Evolutionary conservation across 805 yeast species (phyloP).

Genomic region (Sungouiella thailandica): DNA sequence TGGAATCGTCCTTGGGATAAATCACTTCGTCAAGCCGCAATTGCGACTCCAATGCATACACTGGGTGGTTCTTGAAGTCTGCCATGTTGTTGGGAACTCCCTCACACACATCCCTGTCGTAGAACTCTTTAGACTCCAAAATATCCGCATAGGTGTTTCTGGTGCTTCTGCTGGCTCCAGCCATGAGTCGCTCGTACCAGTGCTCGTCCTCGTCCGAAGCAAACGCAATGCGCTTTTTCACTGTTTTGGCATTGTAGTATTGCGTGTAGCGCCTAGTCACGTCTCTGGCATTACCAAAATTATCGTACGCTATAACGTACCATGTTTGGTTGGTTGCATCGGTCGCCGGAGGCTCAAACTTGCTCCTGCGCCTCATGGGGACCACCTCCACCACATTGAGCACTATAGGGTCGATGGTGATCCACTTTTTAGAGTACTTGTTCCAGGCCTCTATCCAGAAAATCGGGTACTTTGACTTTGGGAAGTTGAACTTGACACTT

Average conservation of each 20-base stretch:
- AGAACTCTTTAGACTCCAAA: constrained; percentile 57
- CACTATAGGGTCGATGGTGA: constrained; percentile 79
- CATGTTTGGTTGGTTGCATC: constrained; percentile 55
- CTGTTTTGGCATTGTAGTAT: constrained; percentile 64
- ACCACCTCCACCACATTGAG: constrained; percentile 59
- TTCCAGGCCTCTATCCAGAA: constrained; percentile 98
- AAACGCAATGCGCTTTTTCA: constrained; percentile 63
- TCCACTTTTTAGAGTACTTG: constrained; percentile 62
- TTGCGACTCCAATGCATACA: constrained; percentile 75
- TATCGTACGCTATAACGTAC: constrained; percentile 77
- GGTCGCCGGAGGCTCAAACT: constrained; percentile 67
- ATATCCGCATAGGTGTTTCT: constrained; percentile 36
- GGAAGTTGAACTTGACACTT: not conserved
- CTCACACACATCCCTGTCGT: constrained; percentile 60
- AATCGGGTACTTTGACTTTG: constrained; percentile 49
- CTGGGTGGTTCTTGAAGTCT: constrained; percentile 84
- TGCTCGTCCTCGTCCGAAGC: constrained; percentile 47
- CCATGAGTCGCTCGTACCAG: constrained; percentile 58
- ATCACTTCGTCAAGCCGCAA: constrained; percentile 68
- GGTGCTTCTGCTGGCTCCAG: constrained; percentile 21
- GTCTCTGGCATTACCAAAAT: constrained; percentile 62
- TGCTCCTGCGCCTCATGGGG: constrained; percentile 45
- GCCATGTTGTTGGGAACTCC: constrained; percentile 83
- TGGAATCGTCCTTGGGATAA: constrained; percentile 50
- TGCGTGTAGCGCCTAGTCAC: constrained; percentile 80